Conservation (phyloP, 768 basidiomycete species). For the Dentipellis fragilis region DNA sequence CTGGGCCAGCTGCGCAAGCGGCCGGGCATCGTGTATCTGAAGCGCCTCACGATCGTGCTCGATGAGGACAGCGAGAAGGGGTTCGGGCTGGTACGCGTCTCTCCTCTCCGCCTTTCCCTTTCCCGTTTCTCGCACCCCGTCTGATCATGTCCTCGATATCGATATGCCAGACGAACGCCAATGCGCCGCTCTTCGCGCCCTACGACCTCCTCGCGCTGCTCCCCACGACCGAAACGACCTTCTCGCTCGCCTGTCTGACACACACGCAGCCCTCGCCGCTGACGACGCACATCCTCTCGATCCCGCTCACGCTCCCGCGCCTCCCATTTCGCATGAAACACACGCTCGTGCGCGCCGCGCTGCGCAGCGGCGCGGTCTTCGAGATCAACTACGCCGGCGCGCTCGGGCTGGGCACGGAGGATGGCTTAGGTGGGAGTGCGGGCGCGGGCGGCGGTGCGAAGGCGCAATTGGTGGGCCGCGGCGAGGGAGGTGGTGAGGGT, state of each 20-base stretch:
- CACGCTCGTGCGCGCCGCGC: slow-evolving; percentile 69
- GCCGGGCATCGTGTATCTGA: slow-evolving; percentile 54
- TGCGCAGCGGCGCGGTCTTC: slow-evolving; percentile 76
- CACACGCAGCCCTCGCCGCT: slow-evolving; percentile 66
- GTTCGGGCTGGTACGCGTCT: slow-evolving; percentile 54
- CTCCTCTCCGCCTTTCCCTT: background rate
- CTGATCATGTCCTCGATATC: background rate
- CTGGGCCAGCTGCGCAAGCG: slow-evolving; percentile 52
- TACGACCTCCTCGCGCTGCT: slow-evolving; percentile 75
- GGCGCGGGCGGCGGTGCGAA: slow-evolving; percentile 36
- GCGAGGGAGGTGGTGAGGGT: slow-evolving; percentile 71
- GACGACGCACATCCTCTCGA: slow-evolving; percentile 72
- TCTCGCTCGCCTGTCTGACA: slow-evolving; percentile 73
- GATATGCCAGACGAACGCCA: slow-evolving; percentile 55
- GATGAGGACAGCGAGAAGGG: slow-evolving; percentile 84
- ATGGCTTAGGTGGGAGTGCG: slow-evolving; percentile 46
- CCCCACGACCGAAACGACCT: slow-evolving; percentile 62
- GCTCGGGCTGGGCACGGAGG: slow-evolving; percentile 50
- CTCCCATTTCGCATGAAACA: slow-evolving; percentile 78
- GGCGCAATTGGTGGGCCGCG: slow-evolving; percentile 79
- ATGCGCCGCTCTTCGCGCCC: slow-evolving; percentile 42
- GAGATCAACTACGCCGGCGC: slow-evolving; percentile 75
- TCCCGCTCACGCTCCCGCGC: slow-evolving; percentile 70
- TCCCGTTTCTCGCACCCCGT: background rate
- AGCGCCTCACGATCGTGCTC: slow-evolving; percentile 69